Evolutionary conservation across 345 rosid species (phyloP), one percentile per base, ranked within the genome.

Genomic region (Excoecaria cochinchinensis): DNA sequence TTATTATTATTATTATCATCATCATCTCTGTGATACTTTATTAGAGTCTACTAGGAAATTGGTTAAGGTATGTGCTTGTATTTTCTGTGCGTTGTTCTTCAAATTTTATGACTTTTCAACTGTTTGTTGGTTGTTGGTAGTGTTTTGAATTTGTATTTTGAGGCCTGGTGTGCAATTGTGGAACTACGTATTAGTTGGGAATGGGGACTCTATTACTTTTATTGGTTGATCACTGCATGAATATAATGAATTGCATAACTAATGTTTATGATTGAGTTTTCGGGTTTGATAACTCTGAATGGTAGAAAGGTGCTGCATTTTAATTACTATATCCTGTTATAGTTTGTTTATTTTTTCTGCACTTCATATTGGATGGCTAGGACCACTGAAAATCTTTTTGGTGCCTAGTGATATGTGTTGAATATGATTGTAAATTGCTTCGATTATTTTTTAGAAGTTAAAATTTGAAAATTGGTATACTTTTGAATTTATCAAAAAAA

Each of bases 11-110:
- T n/a, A n/a, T n/a, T n/a, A n/a, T n/a, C n/a, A n/a, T n/a, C n/a
- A n/a, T n/a, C n/a, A n/a, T n/a, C n/a, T n/a, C n/a, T n/a, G n/a
- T n/a, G n/a, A n/a, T n/a, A n/a, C n/a, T n/a, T n/a, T n/a, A n/a
- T n/a, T n/a, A n/a, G 79, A 86, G 13, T 78, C 75, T 82, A 96
- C 99, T 17, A 93, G 99, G 75, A 90, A 88, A 74, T 80, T 95
- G 80, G 92, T 91, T 61, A 88, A 86, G 90, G 97, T 95, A 84
- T 73, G 87, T 59, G 46, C 71, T 13, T 10, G 24, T 58, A 24
- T 65, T 51, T 19, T 63, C 48, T 62, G 12, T 62, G 66, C 38
- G 59, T 25, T 58, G n/a, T 31, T 38, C 3, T 70, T 55, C 38
- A 67, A 6, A 16, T 66, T 17, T 24, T 4, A 42, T 11, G 48